These are phyloP conservation scores for Diversispora eburnea DNA, from an alignment of 192 early-diverging fungal genomes.

Conservation along the genomic window DNA sequence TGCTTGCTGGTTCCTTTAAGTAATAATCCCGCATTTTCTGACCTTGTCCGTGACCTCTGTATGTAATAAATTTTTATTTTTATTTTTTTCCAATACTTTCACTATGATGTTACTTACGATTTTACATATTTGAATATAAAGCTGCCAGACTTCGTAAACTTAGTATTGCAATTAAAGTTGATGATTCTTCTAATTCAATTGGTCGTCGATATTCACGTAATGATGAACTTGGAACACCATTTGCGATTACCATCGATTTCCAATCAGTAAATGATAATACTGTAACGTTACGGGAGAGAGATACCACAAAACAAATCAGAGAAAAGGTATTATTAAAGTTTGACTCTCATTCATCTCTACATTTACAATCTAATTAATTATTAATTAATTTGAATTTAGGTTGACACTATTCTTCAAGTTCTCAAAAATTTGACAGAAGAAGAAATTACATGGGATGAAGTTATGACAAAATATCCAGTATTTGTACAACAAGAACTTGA, in stretches of 20 bases:
- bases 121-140: slow-evolving; percentile 7
- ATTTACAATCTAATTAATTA: background rate
- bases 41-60: slow-evolving; percentile 59
- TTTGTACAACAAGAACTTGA: slow-evolving; percentile 52
- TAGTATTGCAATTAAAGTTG: slow-evolving; percentile 81
- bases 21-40: slow-evolving; percentile 71
- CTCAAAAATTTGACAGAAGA: slow-evolving; percentile 75
- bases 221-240: slow-evolving; percentile 97
- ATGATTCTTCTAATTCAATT: slow-evolving; percentile 85
- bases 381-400: slow-evolving; percentile 2
- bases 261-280: slow-evolving; percentile 90
- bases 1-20: slow-evolving; percentile 87
- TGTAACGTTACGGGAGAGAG: slow-evolving; percentile 94
- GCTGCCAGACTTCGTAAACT: slow-evolving; percentile 68
- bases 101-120: no score
- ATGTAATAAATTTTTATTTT: slow-evolving; percentile 1
- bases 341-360: no score
- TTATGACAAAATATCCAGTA: slow-evolving; percentile 64
- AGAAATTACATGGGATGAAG: slow-evolving; percentile 66
- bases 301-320: slow-evolving; percentile 93
- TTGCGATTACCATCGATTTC: slow-evolving; percentile 98
- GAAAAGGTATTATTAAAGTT: slow-evolving; percentile 38
- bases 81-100: background rate
- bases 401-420: slow-evolving; percentile 66
- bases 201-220: slow-evolving; percentile 96